phyloP scores from a whole-genome alignment of 441 rosid genomes.

The Corymbia citriodora region DNA sequence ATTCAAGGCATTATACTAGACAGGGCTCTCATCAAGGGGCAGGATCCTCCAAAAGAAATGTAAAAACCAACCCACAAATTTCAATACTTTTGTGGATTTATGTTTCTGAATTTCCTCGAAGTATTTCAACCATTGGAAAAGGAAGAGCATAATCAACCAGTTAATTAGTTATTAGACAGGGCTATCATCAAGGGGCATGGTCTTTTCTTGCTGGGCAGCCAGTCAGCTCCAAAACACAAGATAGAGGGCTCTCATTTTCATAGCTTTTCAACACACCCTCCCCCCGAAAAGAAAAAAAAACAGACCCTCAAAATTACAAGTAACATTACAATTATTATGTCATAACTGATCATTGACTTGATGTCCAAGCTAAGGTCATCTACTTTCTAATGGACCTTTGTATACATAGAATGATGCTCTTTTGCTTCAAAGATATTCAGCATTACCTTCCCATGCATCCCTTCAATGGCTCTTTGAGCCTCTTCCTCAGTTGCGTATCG shows the following conservation, averaged over 20 bases:
- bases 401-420: not conserved
- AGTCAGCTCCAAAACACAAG: not conserved
- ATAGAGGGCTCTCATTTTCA: not conserved
- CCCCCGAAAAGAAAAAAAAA: not conserved
- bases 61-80: not conserved
- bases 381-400: not conserved
- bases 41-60: not conserved
- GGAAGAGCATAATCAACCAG: not conserved
- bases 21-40: not conserved
- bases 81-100: not conserved
- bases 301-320: not conserved
- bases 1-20: not conserved
- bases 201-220: not conserved
- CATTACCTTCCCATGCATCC: conserved; percentile 91
- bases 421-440: not conserved
- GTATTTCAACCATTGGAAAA: not conserved
- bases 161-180: not conserved
- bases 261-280: not conserved
- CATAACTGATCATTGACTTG: not conserved
- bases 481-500: conserved; percentile 66
- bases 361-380: not conserved
- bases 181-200: not conserved
- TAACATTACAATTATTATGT: not conserved
- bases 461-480: conserved; percentile 59
- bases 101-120: not conserved